These are phyloP conservation scores for Macrolepiota fuliginosa DNA, from an alignment of 768 basidiomycete species.

Conservation along the genomic window DNA sequence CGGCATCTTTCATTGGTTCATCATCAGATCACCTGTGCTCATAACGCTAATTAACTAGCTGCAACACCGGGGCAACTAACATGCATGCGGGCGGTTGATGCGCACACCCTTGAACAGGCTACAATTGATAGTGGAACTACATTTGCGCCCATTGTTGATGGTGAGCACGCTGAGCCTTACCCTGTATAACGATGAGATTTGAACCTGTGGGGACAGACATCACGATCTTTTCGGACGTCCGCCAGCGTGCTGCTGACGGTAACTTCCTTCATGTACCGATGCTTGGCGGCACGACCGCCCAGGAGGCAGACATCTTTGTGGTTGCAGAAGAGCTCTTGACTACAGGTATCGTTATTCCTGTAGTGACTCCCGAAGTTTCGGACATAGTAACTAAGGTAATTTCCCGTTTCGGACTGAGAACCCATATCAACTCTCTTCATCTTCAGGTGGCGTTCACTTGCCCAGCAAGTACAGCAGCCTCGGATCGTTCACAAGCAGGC, in stretches of 20 bases:
- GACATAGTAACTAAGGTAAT: constrained; percentile 31
- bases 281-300: constrained; percentile 26
- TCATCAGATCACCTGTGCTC: not conserved
- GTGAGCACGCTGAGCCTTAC: constrained; percentile 21
- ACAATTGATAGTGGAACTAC: constrained; percentile 23
- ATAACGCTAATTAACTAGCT: not conserved
- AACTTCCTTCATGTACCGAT: constrained; percentile 27
- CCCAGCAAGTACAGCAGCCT: constrained; percentile 22
- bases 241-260: constrained; percentile 21
- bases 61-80: constrained; percentile 26
- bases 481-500: constrained; percentile 23
- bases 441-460: constrained; percentile 28
- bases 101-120: constrained; percentile 26
- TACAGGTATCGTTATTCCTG: constrained; percentile 23
- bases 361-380: constrained; percentile 25
- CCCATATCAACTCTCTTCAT: not conserved
- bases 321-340: constrained; percentile 25
- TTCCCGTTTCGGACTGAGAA: not conserved
- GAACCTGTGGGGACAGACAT: constrained; percentile 20
- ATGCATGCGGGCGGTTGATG: constrained; percentile 34
- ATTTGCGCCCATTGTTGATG: constrained; percentile 28
- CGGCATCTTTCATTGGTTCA: not conserved
- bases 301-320: constrained; percentile 33
- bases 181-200: not conserved
- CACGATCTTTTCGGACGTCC: constrained; percentile 28